phyloP scores from a whole-genome alignment of 2,329 filamentous ascomycete species.

The Pseudocercospora crystallina region DNA sequence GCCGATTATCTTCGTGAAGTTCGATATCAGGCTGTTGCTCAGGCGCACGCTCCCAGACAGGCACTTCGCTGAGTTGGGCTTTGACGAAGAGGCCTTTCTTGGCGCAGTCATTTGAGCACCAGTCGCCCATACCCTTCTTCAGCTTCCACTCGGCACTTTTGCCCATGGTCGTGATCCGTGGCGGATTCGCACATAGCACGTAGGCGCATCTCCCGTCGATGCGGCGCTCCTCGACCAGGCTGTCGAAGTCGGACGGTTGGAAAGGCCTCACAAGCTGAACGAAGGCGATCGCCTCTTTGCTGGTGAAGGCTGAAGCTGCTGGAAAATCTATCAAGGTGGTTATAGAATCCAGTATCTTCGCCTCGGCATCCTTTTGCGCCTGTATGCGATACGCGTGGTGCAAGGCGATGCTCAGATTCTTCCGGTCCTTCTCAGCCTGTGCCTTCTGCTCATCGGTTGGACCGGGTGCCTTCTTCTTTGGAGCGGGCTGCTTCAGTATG shows the following conservation, averaged over 20 bases:
- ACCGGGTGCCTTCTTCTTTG: conserved; percentile 25
- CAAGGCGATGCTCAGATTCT: conserved; percentile 65
- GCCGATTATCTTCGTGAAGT: conserved; percentile 38
- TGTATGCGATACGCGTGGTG: conserved; percentile 82
- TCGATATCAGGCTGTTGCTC: conserved; percentile 39
- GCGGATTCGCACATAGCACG: conserved; percentile 69
- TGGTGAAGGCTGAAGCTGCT: conserved; percentile 48
- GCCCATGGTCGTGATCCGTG: conserved; percentile 47
- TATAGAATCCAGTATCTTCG: conserved; percentile 69
- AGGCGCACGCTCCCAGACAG: conserved; percentile 76
- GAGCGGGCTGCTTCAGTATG: conserved; percentile 46
- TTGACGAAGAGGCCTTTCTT: conserved; percentile 79
- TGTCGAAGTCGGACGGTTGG: conserved; percentile 85
- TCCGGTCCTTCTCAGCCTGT: conserved; percentile 37
- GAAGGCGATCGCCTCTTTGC: conserved; percentile 65
- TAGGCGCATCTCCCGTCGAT: conserved; percentile 82
- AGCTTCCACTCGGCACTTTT: conserved; percentile 65
- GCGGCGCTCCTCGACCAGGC: conserved; percentile 84
- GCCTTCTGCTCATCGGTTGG: conserved; percentile 28
- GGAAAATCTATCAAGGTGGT: conserved; percentile 69
- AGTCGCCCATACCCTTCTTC: conserved; percentile 73
- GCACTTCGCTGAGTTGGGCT: conserved; percentile 81
- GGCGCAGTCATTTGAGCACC: conserved; percentile 81
- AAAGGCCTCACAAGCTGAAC: conserved; percentile 68
- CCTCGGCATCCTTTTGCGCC: conserved; percentile 75